Percentiles rank a stretch among this genome's conserved stretches.
These are phyloP conservation scores for Cystobasidium onofrii DNA, from an alignment of 768 basidiomycete species.

Conservation along the genomic window DNA sequence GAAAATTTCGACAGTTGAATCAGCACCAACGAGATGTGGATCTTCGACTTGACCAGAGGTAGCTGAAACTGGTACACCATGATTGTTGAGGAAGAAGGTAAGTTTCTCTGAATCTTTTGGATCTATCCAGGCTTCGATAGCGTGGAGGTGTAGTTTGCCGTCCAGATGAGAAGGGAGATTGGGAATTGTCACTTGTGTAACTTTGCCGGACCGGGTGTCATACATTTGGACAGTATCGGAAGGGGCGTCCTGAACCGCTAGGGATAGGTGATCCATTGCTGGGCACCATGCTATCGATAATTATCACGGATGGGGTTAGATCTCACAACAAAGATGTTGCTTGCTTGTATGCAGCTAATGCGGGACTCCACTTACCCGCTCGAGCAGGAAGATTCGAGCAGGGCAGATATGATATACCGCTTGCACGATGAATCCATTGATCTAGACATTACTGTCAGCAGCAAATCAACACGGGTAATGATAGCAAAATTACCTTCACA, in stretches of 20 bases:
- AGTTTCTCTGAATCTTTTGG: conserved; percentile 50
- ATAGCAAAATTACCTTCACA: conserved; percentile 12
- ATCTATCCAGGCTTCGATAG: conserved; percentile 62
- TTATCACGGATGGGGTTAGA: no score
- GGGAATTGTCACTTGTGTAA: conserved; percentile 12
- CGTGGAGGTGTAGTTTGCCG: conserved; percentile 52
- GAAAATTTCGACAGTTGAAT: conserved; percentile 66
- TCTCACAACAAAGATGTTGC: no score
- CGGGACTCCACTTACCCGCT: background rate
- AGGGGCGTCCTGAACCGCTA: background rate
- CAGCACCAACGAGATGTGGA: conserved; percentile 54
- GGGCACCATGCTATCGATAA: background rate
- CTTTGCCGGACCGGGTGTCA: conserved; percentile 8
- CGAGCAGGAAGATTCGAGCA: conserved; percentile 17
- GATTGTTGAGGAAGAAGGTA: conserved; percentile 65
- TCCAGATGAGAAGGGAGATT: conserved; percentile 28
- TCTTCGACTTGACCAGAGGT: conserved; percentile 42
- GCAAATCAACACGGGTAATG: background rate
- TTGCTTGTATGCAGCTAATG: background rate
- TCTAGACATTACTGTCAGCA: background rate
- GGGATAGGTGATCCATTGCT: conserved; percentile 1
- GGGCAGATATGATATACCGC: conserved; percentile 18
- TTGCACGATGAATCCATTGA: conserved; percentile 19
- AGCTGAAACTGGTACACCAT: conserved; percentile 51
- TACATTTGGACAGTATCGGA: conserved; percentile 21